Percentiles rank a stretch among this genome's conserved stretches.
These are phyloP conservation scores for Phaeosphaeriaceae sp. DNA, from an alignment of 2,329 filamentous ascomycete species.

Conservation along the genomic window DNA sequence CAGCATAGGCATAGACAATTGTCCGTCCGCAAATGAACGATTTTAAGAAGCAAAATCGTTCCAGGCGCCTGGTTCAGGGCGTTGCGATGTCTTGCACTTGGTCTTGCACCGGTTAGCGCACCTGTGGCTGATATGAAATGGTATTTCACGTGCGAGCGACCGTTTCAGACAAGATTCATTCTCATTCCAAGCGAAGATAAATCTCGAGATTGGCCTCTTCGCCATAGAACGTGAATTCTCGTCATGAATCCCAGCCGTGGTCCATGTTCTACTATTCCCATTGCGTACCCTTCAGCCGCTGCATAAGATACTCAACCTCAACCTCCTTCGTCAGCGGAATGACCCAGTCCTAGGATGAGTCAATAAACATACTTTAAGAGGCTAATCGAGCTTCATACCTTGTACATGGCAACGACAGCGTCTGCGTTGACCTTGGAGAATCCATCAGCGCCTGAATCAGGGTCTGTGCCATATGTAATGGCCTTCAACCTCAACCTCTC, in stretches of 20 bases:
- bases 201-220: background rate
- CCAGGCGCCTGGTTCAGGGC: background rate
- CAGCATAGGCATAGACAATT: slow-evolving; percentile 1
- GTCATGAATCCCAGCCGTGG: background rate
- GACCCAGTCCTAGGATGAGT: slow-evolving; percentile 69
- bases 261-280: slow-evolving; percentile 48
- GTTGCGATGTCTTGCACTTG: background rate
- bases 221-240: background rate
- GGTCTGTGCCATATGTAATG: slow-evolving; percentile 91
- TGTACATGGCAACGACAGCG: slow-evolving; percentile 60
- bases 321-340: slow-evolving; percentile 98
- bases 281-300: slow-evolving; percentile 71
- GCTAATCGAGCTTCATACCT: slow-evolving; percentile 22
- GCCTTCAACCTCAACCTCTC: slow-evolving; percentile 88
- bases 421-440: slow-evolving; percentile 87
- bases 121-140: background rate
- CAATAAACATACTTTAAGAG: background rate
- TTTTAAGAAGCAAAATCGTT: background rate
- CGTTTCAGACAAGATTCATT: no score
- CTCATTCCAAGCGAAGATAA: background rate
- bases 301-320: slow-evolving; percentile 98
- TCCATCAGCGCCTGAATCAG: slow-evolving; percentile 66
- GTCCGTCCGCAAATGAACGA: background rate
- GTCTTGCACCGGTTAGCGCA: background rate
- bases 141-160: background rate